Percentiles rank a stretch among this genome's conserved stretches.
phyloP scores from a whole-genome alignment of 2,329 filamentous ascomycete genomes.

The Botrytis fabae region DNA sequence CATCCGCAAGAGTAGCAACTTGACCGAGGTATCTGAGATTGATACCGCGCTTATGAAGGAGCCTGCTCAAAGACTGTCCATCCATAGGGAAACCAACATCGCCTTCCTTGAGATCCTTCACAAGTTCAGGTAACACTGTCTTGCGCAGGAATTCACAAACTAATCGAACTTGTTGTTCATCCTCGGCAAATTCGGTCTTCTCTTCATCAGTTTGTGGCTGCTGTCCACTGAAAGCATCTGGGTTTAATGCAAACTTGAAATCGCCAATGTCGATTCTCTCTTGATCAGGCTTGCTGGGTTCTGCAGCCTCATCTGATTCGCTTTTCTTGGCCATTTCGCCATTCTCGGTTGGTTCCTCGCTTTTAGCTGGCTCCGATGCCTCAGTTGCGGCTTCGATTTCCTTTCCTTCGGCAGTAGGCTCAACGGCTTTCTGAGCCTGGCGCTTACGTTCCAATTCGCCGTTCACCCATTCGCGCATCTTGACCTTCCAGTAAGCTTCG shows the following conservation, averaged over 20 bases:
- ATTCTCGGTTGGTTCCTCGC: slow-evolving; percentile 5
- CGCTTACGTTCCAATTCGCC: slow-evolving; percentile 69
- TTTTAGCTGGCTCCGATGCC: slow-evolving; percentile 12
- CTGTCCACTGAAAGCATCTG: slow-evolving; percentile 93
- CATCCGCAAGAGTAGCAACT: slow-evolving; percentile 69
- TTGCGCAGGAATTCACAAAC: slow-evolving; percentile 77
- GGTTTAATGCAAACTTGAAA: slow-evolving; percentile 88
- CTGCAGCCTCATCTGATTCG: slow-evolving; percentile 25
- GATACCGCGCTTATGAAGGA: slow-evolving; percentile 95
- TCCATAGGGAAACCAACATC: slow-evolving; percentile 99
- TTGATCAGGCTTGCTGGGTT: slow-evolving; percentile 38
- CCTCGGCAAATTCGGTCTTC: slow-evolving; percentile 76
- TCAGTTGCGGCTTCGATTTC: not conserved
- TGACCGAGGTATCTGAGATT: slow-evolving; percentile 95
- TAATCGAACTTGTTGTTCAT: slow-evolving; percentile 85
- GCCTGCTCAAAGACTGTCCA: slow-evolving; percentile 81
- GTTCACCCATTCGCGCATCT: slow-evolving; percentile 87
- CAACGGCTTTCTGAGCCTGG: slow-evolving; percentile 40
- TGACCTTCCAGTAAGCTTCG: slow-evolving; percentile 78
- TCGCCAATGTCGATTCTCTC: slow-evolving; percentile 81
- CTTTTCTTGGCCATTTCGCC: not conserved
- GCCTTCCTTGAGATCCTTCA: slow-evolving; percentile 85
- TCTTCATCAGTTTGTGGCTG: slow-evolving; percentile 86
- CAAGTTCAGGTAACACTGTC: slow-evolving; percentile 77
- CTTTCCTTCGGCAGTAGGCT: slow-evolving; percentile 3